These are phyloP conservation scores for Grifola frondosa DNA, from an alignment of 1,284 basidiomycete genomes.

Conservation along the genomic window DNA sequence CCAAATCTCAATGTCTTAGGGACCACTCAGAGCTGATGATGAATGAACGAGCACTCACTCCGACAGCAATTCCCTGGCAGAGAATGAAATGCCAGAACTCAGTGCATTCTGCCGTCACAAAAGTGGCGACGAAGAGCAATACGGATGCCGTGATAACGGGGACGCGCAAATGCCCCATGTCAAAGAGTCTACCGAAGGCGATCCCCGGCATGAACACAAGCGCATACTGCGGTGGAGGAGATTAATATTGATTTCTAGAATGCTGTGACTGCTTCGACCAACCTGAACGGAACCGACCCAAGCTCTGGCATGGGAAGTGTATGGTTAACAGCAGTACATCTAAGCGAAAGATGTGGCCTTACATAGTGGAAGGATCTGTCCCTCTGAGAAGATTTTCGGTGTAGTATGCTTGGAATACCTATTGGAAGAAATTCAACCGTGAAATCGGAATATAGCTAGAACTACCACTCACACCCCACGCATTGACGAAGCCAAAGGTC, in stretches of 20 bases:
- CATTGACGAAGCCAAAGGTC: slow-evolving; percentile 44
- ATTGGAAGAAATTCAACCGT: not conserved
- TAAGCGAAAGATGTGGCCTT: slow-evolving; percentile 21
- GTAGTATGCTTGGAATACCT: slow-evolving; percentile 50
- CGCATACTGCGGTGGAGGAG: slow-evolving; percentile 33
- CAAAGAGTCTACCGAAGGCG: slow-evolving; percentile 50
- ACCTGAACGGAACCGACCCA: slow-evolving; percentile 78
- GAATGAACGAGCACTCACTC: slow-evolving; percentile 29
- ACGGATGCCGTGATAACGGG: slow-evolving; percentile 33
- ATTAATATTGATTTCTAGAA: not conserved
- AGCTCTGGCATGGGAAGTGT: slow-evolving; percentile 39
- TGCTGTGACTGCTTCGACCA: not conserved
- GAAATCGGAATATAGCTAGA: not conserved
- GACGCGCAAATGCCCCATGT: slow-evolving; percentile 47
- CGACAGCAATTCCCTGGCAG: slow-evolving; percentile 46
- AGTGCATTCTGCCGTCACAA: slow-evolving; percentile 50
- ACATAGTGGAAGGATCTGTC: slow-evolving; percentile 54
- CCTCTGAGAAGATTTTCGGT: slow-evolving; percentile 33
- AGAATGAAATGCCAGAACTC: slow-evolving; percentile 54
- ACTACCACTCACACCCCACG: slow-evolving; percentile 39
- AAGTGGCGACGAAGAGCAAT: slow-evolving; percentile 43
- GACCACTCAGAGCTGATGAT: too few relatives aligned
- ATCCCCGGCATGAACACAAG: slow-evolving; percentile 48
- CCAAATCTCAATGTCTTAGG: too few relatives aligned
- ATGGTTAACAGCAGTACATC: not conserved